Evolutionary conservation across 73 alveolate genomes (phyloP), one percentile per base, ranked within the genome.

Genomic region (Paramecium sonneborni): DNA sequence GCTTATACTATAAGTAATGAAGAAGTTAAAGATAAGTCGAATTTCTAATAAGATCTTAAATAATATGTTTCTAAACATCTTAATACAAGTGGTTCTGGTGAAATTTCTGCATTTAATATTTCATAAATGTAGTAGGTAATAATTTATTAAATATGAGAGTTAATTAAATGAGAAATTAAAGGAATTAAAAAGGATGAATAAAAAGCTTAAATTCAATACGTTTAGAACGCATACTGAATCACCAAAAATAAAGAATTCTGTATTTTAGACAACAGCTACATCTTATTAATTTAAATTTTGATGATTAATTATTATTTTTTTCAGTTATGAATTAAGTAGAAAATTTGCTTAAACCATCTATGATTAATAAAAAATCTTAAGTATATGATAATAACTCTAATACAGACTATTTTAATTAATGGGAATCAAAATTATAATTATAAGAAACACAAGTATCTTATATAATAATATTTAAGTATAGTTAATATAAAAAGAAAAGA

Each of bases 251-350:
- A 30, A 38, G 14, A 72, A 41, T 72, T 72, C 86, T 3, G 62
- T 24, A 32, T 72, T 72, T 35, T 23, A 32, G n/a, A 72, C 86
- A 28, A 72, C 86, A 35, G 57, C 86, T 10, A 72, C 86, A 72
- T 72, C 86, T n/a, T 28, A 72, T 72, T 37, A 35, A 34, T 72
- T 72, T 72, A 72, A 72, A 72, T 72, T 62, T 62, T 62, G 84
- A 62, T 62, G 26, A 32, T 62, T 62, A 32, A 62, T 62, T 62
- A 26, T 26, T 62, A 18, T n/a, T 18, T 62, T 62, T 62, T 62
- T 62, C 84, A 62, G 43, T 62, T 62, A 62, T 62, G 43, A 26
- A 62, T 62, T 30, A 12, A 62, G 24, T 62, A 21, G 23, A 62
- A 0, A 21, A 32, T 32, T 12, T 62, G 8, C 84, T 62, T 30